A percentile compares a stretch with the other conserved stretches of the same genome.
Conservation (phyloP, 2,329 filamentous ascomycete genomes). For the Colletotrichum limetticola region DNA sequence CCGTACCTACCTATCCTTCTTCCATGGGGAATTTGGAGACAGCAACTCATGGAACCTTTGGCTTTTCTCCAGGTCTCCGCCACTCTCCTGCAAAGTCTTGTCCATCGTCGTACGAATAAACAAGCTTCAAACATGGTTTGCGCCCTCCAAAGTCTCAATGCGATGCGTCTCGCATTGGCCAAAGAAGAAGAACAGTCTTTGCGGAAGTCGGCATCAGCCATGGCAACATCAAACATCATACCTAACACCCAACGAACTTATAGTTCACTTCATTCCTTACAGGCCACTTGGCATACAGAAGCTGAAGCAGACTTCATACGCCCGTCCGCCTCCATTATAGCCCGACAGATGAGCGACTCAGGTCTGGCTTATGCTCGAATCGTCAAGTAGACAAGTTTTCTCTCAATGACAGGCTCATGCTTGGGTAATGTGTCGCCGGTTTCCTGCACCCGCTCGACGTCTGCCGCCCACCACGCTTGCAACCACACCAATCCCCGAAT, state of each 20-base stretch:
- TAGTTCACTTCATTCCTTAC: neutral
- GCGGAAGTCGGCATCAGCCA: conserved; percentile 3
- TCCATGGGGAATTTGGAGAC: neutral
- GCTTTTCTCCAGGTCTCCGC: neutral
- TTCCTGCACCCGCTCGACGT: neutral
- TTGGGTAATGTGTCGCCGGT: neutral
- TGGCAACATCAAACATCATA: neutral
- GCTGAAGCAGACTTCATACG: neutral
- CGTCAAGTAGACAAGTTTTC: neutral
- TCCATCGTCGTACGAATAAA: neutral
- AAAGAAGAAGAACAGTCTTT: neutral
- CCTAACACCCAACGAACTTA: neutral
- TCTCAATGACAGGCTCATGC: neutral
- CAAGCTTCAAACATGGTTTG: neutral
- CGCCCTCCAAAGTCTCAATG: conserved; percentile 23
- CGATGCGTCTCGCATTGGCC: neutral
- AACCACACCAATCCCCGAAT: neutral
- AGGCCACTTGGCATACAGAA: neutral
- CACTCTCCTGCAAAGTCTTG: neutral
- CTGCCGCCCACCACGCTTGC: neutral
- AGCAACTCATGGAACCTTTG: neutral
- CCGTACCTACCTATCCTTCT: too few relatives aligned
- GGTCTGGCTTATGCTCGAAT: neutral
- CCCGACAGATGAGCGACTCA: neutral
- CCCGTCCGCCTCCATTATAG: neutral